Evolutionary conservation across 2,329 filamentous ascomycete genomes (phyloP), one percentile per base, ranked within the genome.

Genomic region (Rutstroemia sp.): DNA sequence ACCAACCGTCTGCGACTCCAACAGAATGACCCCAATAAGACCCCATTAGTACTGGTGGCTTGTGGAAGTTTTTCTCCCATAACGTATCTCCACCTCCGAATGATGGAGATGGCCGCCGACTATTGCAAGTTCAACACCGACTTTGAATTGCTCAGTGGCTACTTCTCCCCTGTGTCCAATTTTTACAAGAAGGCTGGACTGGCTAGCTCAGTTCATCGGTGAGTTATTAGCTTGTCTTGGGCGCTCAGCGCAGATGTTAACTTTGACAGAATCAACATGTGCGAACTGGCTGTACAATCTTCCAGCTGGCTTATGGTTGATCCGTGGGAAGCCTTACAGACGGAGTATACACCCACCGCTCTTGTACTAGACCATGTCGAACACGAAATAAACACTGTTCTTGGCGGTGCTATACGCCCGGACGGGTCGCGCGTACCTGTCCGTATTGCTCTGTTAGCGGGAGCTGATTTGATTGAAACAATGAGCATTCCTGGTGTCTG

Each of bases 361-460:
- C 82, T 87, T 65, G 92, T 96, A 42, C 77, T 96, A 49, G 90
- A 95, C 68, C 92, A 96, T 72, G 94, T 96, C 66, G 85, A 95
- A 63, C 75, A 92, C 68, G 90, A 96, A 71, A 89, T 96, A 69
- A 96, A 96, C 70, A 80, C 82, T 23, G 81, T 90, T 46, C 76
- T 85, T 30, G 85, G 87, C 41, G 92, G 92, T 6, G 82, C 94
- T 30, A 79, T 88, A 65, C 81, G 79, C 48, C 77, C 79, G 19
- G 80, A 86, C 62, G 90, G 89, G 58, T 76, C 77, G 53, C 82
- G 79, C 67, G 86, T 83, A 70, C 80, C 77, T 44, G 73, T 73
- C 12, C 84, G 85, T 57, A 89, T 96, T 63, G 85, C 89, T 49
- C 79, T 96, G 38, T 79, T 96, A 34, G 91, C 89, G 3, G 92